Base-by-base conservation (phyloP, 2,329 filamentous ascomycete genomes). In the Colletotrichum sp. region DNA sequence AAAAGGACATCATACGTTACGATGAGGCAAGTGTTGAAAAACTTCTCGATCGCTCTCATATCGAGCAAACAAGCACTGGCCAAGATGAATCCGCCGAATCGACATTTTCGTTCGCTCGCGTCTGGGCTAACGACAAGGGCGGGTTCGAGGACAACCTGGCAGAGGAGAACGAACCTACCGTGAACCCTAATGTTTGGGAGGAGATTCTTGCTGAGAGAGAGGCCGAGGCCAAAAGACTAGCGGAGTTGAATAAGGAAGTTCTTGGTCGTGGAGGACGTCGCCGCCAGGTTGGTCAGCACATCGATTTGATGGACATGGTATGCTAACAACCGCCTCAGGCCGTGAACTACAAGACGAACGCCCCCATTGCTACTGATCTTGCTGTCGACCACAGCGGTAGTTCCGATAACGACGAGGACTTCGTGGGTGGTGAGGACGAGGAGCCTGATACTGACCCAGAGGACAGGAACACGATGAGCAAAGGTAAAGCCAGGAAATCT, bases 121-220 rank as follows among this genome's bases (percentile, higher is more conserved):
- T 99, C 3, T 99, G 97, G 97, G 94, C 94, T 6, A 98, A 98
- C 80, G 94, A 98, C 44, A 91, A 92, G 79, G 92, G 90, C 9
- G 87, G 88, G 0, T 88, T 98, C 8, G 90, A 93, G 65, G 93
- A 94, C 21, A 89, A 91, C 28, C 82, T 94, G 26, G 88, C 91
- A 49, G 84, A 85, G 3, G 87, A 89, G 28, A 86, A 87, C 8
- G 87, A 89, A 7, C 83, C 88, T 9, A 87, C 89, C 0, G 88
- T 93, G 12, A 93, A 93, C 80, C 89, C 91, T 16, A 93, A 92
- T 44, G 92, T 98, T 0, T 99, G 98, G 98, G 96, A 98, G 70
- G 93, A 93, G 80, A 98, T 99, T 76, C 88, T 99, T n/a, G 71
- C 72, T 26, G 77, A 78, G 63, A 76, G 77, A n/a, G 77, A 78